Evolutionary conservation across 108 stramenopile species (phyloP), one percentile per base, ranked within the genome.

Genomic region (Skeletonema grethae): DNA sequence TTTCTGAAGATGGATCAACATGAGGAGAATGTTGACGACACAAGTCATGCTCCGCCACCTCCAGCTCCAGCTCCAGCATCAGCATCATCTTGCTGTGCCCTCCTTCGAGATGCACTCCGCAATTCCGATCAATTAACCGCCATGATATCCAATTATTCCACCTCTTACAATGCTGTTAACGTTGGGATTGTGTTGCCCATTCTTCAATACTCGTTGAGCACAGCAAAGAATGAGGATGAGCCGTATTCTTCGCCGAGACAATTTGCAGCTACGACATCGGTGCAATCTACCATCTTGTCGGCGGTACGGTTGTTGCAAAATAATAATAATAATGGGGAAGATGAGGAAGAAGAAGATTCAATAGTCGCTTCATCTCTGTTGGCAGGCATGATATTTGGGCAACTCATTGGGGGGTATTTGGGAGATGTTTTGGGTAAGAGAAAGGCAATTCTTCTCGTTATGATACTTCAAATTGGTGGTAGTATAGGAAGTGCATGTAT

Each of bases 161-260:
- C 95, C 0, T 87, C 88, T n/a, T 96, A 91, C 80, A 96, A 96
- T 79, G 92, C 92, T 9, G 89, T 96, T 30, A 92, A 87, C 57
- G 88, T 96, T 5, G 86, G 87, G 8, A 63, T 96, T 15, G 88
- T 89, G 0, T n/a, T 94, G 22, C 91, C 90, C 6, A 88, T 96
- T 4, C 43, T 94, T 59, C 57, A 84, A 43, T 61, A 82, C 22
- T 82, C 46, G 45, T 63, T 67, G 29, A 53, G 46, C 24, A 56
- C 32, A 10, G 0, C 53, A 18, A 18, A 15, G n/a, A 55, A 13
- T 32, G 31, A 10, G 5, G 57, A 59, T 69, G 67, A 41, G n/a
- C 77, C 32, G 20, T 65, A 50, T 75, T 77, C 69, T 11, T 75
- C 73, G 22, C 65, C 73, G 28, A 57, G 60, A 10, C 60, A 35